phyloP scores from a whole-genome alignment of 176 grass and related monocot species.

The Elymus sibiricus region DNA sequence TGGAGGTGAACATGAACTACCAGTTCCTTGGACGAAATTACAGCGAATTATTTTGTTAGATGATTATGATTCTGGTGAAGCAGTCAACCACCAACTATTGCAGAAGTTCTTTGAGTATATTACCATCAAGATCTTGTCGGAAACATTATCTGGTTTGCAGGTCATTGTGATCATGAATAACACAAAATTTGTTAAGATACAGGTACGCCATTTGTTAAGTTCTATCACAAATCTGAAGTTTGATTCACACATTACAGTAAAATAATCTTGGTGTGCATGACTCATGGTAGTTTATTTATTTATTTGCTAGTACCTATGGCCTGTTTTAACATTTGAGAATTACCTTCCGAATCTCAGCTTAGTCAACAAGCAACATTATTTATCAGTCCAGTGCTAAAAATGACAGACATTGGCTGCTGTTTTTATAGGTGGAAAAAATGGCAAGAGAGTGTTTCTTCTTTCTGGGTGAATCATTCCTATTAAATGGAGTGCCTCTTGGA shows the following conservation, averaged over 20 bases:
- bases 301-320: background rate
- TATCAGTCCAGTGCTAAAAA: background rate
- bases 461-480: slow-evolving; percentile 65
- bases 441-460: slow-evolving; percentile 77
- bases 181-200: slow-evolving; percentile 49
- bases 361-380: background rate
- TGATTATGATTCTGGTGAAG: slow-evolving; percentile 46
- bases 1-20: slow-evolving; percentile 31
- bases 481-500: slow-evolving; percentile 66
- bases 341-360: background rate
- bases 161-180: slow-evolving; percentile 90
- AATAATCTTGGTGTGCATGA: background rate
- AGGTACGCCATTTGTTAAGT: slow-evolving; percentile 45
- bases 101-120: slow-evolving; percentile 63
- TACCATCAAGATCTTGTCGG: slow-evolving; percentile 53
- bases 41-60: slow-evolving; percentile 63
- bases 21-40: slow-evolving; percentile 55
- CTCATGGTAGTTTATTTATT: background rate
- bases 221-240: background rate
- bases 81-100: slow-evolving; percentile 26
- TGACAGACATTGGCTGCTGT: background rate
- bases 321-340: slow-evolving; percentile 7
- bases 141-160: slow-evolving; percentile 43
- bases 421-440: slow-evolving; percentile 65
- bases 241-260: background rate